A percentile compares a stretch with the other conserved stretches of the same genome.
phyloP scores from a whole-genome alignment of 768 basidiomycete genomes.

The Exsudoporus frostii region DNA sequence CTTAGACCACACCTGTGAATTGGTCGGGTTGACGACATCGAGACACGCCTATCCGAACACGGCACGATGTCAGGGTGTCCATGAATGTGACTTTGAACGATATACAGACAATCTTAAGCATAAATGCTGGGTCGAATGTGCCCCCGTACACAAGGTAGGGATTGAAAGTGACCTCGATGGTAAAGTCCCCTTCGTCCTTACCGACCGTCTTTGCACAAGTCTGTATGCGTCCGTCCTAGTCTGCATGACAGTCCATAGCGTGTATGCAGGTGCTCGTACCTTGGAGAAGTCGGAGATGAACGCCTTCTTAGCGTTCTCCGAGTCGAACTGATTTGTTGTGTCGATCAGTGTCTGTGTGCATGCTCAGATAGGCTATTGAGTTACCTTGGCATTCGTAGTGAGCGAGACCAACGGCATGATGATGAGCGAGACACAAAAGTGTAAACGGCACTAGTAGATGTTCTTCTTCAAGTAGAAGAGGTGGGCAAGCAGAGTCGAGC shows the following conservation, averaged over 20 bases:
- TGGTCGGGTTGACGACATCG: constrained; percentile 46
- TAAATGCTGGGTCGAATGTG: constrained; percentile 65
- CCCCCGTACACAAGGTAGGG: constrained; percentile 60
- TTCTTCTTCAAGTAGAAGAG: background rate
- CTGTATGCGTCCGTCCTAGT: constrained; percentile 29
- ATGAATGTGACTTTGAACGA: background rate
- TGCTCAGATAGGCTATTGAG: background rate
- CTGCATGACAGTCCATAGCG: background rate
- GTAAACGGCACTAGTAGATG: background rate
- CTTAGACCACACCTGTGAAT: constrained; percentile 54
- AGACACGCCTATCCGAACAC: constrained; percentile 46
- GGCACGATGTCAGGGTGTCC: background rate
- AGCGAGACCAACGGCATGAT: constrained; percentile 39
- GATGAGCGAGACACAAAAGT: background rate
- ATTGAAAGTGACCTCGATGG: constrained; percentile 51
- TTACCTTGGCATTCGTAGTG: constrained; percentile 39
- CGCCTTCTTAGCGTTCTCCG: constrained; percentile 30
- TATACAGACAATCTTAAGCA: constrained; percentile 53
- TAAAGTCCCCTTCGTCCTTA: constrained; percentile 56
- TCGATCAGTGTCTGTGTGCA: background rate
- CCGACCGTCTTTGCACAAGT: constrained; percentile 48
- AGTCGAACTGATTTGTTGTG: constrained; percentile 11
- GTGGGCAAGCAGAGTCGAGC: too few species aligned
- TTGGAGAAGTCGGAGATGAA: constrained; percentile 54
- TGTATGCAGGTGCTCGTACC: constrained; percentile 30